Evolutionary conservation across 352 stramenopile species (phyloP).

Genomic region (Elongisporangium prolatum): DNA sequence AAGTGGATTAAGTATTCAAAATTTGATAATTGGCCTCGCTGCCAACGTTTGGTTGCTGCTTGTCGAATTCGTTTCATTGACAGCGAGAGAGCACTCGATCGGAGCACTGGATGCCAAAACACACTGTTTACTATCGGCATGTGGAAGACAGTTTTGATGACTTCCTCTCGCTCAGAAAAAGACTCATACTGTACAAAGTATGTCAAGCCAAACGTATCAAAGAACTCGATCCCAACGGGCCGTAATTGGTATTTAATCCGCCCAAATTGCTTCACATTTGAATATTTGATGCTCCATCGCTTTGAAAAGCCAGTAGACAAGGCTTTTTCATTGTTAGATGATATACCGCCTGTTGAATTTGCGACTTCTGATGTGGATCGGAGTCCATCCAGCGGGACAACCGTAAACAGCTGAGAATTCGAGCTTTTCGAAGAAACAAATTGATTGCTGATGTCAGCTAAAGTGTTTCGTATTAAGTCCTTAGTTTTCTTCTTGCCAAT

Average conservation of each 20-base stretch:
- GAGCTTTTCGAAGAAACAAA: slow-evolving; percentile 34
- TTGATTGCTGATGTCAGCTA: slow-evolving; percentile 44
- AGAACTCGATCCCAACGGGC: slow-evolving; percentile 72
- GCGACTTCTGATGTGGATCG: not conserved
- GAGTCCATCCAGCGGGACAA: slow-evolving; percentile 22
- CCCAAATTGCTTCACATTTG: slow-evolving; percentile 67
- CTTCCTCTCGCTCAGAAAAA: slow-evolving; percentile 42
- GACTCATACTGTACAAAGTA: slow-evolving; percentile 76
- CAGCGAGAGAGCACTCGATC: slow-evolving; percentile 50
- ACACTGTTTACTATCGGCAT: slow-evolving; percentile 82
- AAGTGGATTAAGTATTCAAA: slow-evolving; percentile 98
- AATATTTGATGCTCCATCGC: slow-evolving; percentile 61
- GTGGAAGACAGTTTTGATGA: slow-evolving; percentile 67
- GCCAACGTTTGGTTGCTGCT: slow-evolving; percentile 64
- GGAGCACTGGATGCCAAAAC: slow-evolving; percentile 71
- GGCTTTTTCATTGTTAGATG: not conserved
- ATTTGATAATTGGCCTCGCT: slow-evolving; percentile 64
- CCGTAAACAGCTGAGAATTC: slow-evolving; percentile 34
- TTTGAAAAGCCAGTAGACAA: slow-evolving; percentile 10
- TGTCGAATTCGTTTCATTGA: slow-evolving; percentile 70
- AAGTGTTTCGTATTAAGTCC: slow-evolving; percentile 39
- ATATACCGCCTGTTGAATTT: not conserved
- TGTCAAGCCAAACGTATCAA: slow-evolving; percentile 58
- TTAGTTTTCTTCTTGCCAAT: slow-evolving; percentile 43
- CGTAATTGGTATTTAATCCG: slow-evolving; percentile 78